phyloP scores from a whole-genome alignment of 2,329 filamentous ascomycete species.

The Neonectria faginata region DNA sequence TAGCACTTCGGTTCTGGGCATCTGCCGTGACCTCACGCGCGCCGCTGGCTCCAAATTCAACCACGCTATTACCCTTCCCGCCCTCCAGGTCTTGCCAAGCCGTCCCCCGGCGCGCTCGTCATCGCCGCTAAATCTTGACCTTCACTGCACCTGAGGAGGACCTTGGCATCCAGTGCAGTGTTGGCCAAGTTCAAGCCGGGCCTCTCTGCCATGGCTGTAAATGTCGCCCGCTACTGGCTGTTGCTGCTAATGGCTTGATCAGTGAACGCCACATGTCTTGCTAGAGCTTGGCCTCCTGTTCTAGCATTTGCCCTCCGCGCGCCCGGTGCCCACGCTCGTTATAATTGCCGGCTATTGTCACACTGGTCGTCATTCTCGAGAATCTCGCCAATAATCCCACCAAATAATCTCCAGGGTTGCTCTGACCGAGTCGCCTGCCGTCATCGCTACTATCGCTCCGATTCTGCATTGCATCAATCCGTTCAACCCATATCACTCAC shows the following conservation, averaged over 20 bases:
- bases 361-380: not conserved
- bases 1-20: not conserved
- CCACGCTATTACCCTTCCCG: not conserved
- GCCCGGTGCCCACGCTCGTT: slow-evolving; percentile 17
- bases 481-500: not conserved
- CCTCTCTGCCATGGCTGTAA: not conserved
- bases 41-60: not conserved
- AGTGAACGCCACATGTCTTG: slow-evolving; percentile 17
- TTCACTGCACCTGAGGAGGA: slow-evolving; percentile 17
- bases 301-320: not conserved
- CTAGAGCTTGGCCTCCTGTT: slow-evolving; percentile 2
- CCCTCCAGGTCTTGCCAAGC: slow-evolving; percentile 28
- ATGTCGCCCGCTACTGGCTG: not conserved
- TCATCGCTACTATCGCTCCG: not conserved
- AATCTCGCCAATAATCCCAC: not conserved
- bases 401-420: not conserved
- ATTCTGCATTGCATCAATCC: slow-evolving; percentile 5
- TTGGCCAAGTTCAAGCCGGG: slow-evolving; percentile 1
- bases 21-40: not conserved
- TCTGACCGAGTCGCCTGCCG: not conserved
- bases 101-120: slow-evolving; percentile 24
- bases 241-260: slow-evolving; percentile 4
- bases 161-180: slow-evolving; percentile 1
- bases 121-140: slow-evolving; percentile 34
- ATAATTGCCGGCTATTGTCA: slow-evolving; percentile 18